These are phyloP conservation scores for Echria macrotheca DNA, from an alignment of 495 filamentous ascomycete species.

Conservation along the genomic window DNA sequence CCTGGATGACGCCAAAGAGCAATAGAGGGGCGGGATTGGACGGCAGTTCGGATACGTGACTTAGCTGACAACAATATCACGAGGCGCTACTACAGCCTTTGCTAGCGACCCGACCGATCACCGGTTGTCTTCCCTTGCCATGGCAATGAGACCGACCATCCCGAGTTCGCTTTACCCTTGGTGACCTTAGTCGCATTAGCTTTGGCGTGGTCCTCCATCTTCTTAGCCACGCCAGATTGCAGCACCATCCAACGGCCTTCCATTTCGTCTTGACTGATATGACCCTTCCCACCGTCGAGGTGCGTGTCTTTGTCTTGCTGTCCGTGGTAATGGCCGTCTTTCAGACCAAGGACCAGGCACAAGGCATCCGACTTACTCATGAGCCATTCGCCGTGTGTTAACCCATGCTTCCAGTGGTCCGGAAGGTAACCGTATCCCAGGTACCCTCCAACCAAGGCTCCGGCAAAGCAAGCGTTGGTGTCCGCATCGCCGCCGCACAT, in stretches of 20 bases:
- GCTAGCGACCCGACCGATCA: too few relatives aligned
- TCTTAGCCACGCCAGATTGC: conserved; percentile 17
- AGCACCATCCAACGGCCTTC: conserved; percentile 29
- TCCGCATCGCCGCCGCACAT: conserved; percentile 47
- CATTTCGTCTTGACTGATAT: conserved; percentile 25
- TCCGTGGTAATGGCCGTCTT: conserved; percentile 23
- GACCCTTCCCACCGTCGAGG: conserved; percentile 24
- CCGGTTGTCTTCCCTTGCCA: conserved; percentile 9
- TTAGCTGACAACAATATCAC: not conserved
- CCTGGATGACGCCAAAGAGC: not conserved
- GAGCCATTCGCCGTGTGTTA: conserved; percentile 37
- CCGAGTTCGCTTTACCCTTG: not conserved
- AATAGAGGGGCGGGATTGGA: not conserved
- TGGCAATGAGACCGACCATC: conserved; percentile 5
- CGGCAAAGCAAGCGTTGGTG: conserved; percentile 45
- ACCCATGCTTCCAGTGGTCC: conserved; percentile 38
- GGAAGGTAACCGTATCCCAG: conserved; percentile 37
- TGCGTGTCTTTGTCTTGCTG: conserved; percentile 26
- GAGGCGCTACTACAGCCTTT: too few relatives aligned
- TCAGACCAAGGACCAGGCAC: conserved; percentile 23
- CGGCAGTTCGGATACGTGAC: too few relatives aligned
- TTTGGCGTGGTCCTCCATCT: conserved; percentile 22
- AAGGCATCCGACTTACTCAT: conserved; percentile 29
- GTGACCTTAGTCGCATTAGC: conserved; percentile 6
- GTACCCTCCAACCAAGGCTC: conserved; percentile 38